Evolutionary conservation across 495 filamentous ascomycete species (phyloP), one percentile per base, ranked within the genome.

Genomic region (Podospora tetraspora): DNA sequence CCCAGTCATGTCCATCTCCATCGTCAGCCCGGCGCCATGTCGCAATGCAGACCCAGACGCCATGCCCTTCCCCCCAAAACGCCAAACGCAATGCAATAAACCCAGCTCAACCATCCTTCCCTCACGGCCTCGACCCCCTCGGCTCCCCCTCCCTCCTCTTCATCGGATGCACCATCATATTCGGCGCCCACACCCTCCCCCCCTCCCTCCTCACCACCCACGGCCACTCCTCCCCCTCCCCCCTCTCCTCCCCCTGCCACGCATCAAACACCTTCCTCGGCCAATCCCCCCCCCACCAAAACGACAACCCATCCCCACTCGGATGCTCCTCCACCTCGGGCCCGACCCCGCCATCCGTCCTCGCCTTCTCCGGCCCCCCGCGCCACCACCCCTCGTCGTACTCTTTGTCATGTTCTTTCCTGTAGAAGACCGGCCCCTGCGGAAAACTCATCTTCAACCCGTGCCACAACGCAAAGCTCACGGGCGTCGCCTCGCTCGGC

Each of bases 401-500:
- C 59, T 79, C 70, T 29, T 72, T 65, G 30, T 37, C 32, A 4
- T 65, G 66, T 30, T 69, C 63, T 64, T 71, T 4, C 6, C 6
- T 5, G 43, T 16, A 73, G 70, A 72, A 81, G 0, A 77, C 69
- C 19, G 79, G 79, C 24, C 76, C 72, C 58, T 78, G 79, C 19
- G 77, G 77, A 69, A 76, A 78, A 61, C 72, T 73, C 37, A 80
- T 62, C 73, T 81, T 81, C 43, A 81, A 70, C 22, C 79, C 79
- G 68, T 81, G 77, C 78, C 78, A 81, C 8, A 81, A 69, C 13
- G 79, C 79, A 52, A 79, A 81, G 69, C 69, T 74, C n/a, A 76
- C 68, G 3, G 76, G 73, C 0, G 79, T 81, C 2, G 79, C 79
- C 69, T 81, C 79, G 59, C 71, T 74, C 13, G 79, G 78, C 3